Percentiles rank a stretch among this genome's conserved stretches.
phyloP scores from a whole-genome alignment of 192 early-diverging fungal species.

The Rhizophagus prolifer region DNA sequence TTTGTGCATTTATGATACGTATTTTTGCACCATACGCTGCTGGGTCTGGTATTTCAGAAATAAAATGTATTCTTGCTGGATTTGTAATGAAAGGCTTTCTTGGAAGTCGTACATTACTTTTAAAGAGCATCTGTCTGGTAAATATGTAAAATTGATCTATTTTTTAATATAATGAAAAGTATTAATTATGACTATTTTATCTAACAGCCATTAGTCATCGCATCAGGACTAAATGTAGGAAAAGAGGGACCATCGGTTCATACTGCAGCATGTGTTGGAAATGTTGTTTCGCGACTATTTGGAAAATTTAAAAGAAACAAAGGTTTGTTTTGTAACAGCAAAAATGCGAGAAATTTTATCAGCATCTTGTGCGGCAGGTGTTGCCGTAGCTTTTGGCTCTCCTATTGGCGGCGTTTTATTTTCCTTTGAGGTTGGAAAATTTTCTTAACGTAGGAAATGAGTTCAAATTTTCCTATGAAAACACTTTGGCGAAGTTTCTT shows the following conservation, averaged over 20 bases:
- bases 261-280: conserved; percentile 90
- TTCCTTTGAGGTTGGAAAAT: conserved; percentile 47
- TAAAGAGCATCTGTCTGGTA: conserved; percentile 89
- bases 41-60: conserved; percentile 92
- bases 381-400: conserved; percentile 95
- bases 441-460: conserved; percentile 85
- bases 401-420: conserved; percentile 87
- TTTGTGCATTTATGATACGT: conserved; percentile 74
- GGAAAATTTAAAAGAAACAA: conserved; percentile 79
- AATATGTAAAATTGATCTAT: conserved; percentile 14
- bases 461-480: conserved; percentile 89
- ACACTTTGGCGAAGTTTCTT: conserved; percentile 98
- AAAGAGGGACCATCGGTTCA: conserved; percentile 98
- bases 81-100: conserved; percentile 95
- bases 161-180: not conserved
- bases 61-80: conserved; percentile 85
- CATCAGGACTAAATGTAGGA: conserved; percentile 87
- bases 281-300: conserved; percentile 79
- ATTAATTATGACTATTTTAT: not conserved
- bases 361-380: conserved; percentile 91
- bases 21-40: conserved; percentile 86
- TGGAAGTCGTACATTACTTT: conserved; percentile 85
- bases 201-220: conserved; percentile 70
- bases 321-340: conserved; percentile 50
- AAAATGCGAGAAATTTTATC: conserved; percentile 82